Evolutionary conservation across 805 yeast genomes (phyloP).

Genomic region (Saturnispora saitoi): DNA sequence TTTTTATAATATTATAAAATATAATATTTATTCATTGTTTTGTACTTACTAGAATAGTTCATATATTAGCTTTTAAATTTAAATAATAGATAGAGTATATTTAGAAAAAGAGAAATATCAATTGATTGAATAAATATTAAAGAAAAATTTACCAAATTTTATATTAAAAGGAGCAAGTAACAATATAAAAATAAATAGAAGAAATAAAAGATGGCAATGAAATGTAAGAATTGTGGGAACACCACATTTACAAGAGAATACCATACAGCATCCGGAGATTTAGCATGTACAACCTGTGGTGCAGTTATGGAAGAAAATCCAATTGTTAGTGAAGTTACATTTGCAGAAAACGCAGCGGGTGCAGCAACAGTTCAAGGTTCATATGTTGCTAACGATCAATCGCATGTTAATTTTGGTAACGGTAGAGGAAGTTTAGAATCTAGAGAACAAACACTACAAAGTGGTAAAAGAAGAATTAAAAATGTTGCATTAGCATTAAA

Average conservation of each 20-base stretch:
- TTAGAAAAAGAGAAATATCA: background rate
- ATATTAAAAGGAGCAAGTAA: background rate
- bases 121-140: background rate
- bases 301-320: constrained; percentile 84
- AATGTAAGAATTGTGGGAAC: constrained; percentile 40
- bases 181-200: background rate
- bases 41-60: background rate
- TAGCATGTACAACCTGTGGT: constrained; percentile 80
- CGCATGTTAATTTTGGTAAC: constrained; percentile 62
- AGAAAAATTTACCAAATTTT: background rate
- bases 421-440: constrained; percentile 72
- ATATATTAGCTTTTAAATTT: background rate
- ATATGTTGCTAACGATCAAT: constrained; percentile 81
- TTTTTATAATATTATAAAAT: background rate
- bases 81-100: background rate
- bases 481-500: constrained; percentile 70
- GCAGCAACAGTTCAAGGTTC: constrained; percentile 96
- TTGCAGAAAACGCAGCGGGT: constrained; percentile 86
- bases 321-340: constrained; percentile 90
- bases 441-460: constrained; percentile 79
- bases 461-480: constrained; percentile 71
- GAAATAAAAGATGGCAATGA: constrained; percentile 11
- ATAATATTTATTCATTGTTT: background rate
- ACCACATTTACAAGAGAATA: constrained; percentile 45
- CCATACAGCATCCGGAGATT: constrained; percentile 58